A percentile compares a stretch with the other conserved stretches of the same genome.
Evolutionary conservation across 371 early-diverging fungal species (phyloP).

Genomic region (Mucor sp.): DNA sequence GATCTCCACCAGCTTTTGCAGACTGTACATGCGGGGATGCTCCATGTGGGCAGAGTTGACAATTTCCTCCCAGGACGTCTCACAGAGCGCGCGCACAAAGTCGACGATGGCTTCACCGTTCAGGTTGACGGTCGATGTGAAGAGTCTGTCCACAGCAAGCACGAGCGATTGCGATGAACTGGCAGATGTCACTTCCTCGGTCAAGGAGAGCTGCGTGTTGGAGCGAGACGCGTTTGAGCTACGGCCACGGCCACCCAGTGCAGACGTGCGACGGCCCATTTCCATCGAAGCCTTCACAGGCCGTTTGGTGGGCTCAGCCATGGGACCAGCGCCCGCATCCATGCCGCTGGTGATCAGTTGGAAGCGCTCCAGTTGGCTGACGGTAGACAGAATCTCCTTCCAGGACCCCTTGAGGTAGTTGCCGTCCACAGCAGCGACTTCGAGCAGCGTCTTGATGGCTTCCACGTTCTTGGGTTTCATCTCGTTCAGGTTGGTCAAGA

Average conservation of each 20-base stretch:
- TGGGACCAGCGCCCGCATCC: conserved; percentile 43
- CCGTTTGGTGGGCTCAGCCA: conserved; percentile 34
- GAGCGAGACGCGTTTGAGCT: conserved; percentile 25
- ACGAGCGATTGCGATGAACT: conserved; percentile 70
- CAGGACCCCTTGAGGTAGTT: conserved; percentile 84
- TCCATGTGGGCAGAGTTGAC: conserved; percentile 62
- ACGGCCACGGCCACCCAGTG: conserved; percentile 21
- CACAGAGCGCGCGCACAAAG: conserved; percentile 86
- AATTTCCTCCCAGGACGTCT: conserved; percentile 91
- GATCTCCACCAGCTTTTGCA: conserved; percentile 92
- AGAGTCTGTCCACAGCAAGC: conserved; percentile 83
- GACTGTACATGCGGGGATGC: conserved; percentile 84
- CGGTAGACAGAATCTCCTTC: conserved; percentile 88
- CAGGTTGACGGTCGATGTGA: conserved; percentile 60
- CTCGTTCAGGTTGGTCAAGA: conserved; percentile 78
- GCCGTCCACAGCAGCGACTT: conserved; percentile 83
- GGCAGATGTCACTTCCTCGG: conserved; percentile 55
- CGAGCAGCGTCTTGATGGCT: conserved; percentile 82
- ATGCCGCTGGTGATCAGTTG: conserved; percentile 62
- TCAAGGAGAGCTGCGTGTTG: conserved; percentile 40
- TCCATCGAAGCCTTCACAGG: conserved; percentile 32
- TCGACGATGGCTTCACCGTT: conserved; percentile 79
- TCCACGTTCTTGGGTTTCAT: conserved; percentile 88
- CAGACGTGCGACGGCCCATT: conserved; percentile 38
- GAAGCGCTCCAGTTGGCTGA: conserved; percentile 84